These are phyloP conservation scores for Rutstroemia sp. DNA, from an alignment of 2,329 filamentous ascomycete genomes.

Conservation along the genomic window DNA sequence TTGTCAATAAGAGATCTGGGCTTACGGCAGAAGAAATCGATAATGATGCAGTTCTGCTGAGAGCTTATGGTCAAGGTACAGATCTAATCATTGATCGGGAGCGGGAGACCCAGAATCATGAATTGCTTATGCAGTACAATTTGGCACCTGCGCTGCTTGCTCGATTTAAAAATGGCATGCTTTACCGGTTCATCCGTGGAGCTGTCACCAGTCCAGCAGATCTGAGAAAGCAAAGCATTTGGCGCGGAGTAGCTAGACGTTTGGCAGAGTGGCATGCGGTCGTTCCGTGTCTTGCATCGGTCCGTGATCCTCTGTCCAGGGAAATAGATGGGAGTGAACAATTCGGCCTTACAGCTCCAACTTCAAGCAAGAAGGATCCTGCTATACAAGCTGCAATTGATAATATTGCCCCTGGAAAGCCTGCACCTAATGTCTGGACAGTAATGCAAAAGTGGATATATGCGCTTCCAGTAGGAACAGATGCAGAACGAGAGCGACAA, in stretches of 20 bases:
- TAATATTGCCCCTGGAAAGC: conserved; percentile 55
- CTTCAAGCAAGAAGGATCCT: conserved; percentile 29
- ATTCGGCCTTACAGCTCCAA: conserved; percentile 22
- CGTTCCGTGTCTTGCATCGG: conserved; percentile 48
- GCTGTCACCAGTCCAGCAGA: conserved; percentile 74
- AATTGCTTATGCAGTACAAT: conserved; percentile 72
- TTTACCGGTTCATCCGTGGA: conserved; percentile 86
- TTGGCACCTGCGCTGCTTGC: conserved; percentile 84
- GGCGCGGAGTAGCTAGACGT: conserved; percentile 73
- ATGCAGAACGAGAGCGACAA: conserved; percentile 60
- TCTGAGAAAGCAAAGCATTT: conserved; percentile 66
- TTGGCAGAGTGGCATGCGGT: conserved; percentile 90
- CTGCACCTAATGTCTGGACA: conserved; percentile 84
- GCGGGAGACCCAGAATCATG: conserved; percentile 73
- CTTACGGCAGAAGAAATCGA: conserved; percentile 72
- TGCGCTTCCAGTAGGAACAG: conserved; percentile 68
- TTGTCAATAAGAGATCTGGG: conserved; percentile 61
- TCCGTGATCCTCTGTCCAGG: conserved; percentile 18
- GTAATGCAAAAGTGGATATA: conserved; percentile 95
- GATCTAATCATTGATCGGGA: conserved; percentile 94
- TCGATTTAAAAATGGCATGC: conserved; percentile 89
- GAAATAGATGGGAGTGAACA: conserved; percentile 34
- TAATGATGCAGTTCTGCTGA: conserved; percentile 75
- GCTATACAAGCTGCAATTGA: conserved; percentile 39
- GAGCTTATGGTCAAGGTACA: conserved; percentile 91